Evolutionary conservation across 805 yeast genomes (phyloP).

Genomic region (Sugiyamaella marilandica): DNA sequence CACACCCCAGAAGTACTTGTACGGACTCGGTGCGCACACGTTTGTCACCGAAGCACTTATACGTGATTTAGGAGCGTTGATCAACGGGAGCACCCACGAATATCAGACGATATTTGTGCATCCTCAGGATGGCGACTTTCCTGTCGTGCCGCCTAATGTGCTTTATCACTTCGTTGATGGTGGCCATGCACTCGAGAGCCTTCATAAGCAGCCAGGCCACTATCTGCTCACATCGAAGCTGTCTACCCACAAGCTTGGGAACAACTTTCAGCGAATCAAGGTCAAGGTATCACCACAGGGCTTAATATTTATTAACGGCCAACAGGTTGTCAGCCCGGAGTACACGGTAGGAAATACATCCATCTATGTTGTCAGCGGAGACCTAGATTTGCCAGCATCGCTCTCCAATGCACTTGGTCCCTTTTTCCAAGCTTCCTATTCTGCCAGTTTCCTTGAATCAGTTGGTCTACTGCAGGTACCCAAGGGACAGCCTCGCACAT

Average conservation of each 20-base stretch:
- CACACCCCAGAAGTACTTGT: conserved; percentile 53
- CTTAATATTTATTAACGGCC: conserved; percentile 49
- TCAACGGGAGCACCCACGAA: conserved; percentile 44
- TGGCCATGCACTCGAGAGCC: conserved; percentile 32
- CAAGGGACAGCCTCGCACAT: conserved; percentile 62
- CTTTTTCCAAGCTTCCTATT: conserved; percentile 56
- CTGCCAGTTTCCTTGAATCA: conserved; percentile 53
- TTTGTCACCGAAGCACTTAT: conserved; percentile 69
- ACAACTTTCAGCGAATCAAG: conserved; percentile 59
- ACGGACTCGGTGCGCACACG: conserved; percentile 53
- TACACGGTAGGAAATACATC: conserved; percentile 55
- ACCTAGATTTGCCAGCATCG: conserved; percentile 57
- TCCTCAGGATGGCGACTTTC: background rate
- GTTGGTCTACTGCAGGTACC: conserved; percentile 49
- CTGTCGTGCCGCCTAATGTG: conserved; percentile 22
- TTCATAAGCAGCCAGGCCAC: conserved; percentile 14
- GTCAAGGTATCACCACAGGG: conserved; percentile 35
- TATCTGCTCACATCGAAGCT: conserved; percentile 32
- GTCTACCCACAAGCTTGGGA: conserved; percentile 49
- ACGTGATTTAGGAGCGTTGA: conserved; percentile 49
- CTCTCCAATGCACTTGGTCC: conserved; percentile 64
- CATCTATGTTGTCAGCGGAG: conserved; percentile 62
- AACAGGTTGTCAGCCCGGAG: conserved; percentile 42
- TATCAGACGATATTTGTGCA: conserved; percentile 63
- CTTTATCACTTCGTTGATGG: conserved; percentile 63